Conservation (phyloP, 1,284 basidiomycete genomes). For the Cutaneotrichosporon arboriforme region DNA sequence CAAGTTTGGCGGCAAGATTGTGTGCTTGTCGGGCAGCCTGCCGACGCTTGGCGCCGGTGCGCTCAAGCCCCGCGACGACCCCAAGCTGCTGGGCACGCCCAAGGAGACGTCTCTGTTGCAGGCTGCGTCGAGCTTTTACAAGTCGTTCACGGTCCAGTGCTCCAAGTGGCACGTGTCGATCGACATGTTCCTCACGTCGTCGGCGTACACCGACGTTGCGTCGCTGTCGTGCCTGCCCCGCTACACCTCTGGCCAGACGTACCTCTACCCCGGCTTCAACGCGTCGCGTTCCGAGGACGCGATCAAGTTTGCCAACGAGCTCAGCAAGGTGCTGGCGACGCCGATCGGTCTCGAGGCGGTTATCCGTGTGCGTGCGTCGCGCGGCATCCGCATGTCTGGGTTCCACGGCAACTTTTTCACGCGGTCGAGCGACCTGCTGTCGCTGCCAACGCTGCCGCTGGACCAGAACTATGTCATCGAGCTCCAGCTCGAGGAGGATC, state of each 20-base stretch:
- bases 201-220: conserved; percentile 91
- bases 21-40: conserved; percentile 79
- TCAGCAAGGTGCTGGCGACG: conserved; percentile 84
- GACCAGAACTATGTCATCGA: conserved; percentile 98
- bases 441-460: conserved; percentile 91
- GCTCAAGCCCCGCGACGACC: conserved; percentile 93
- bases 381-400: conserved; percentile 89
- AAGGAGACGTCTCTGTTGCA: conserved; percentile 88
- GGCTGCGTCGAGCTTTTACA: conserved; percentile 91
- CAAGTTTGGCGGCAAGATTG: conserved; percentile 91
- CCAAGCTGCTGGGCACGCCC: conserved; percentile 88
- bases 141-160: conserved; percentile 98
- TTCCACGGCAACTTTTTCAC: conserved; percentile 99
- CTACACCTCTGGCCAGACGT: conserved; percentile 97
- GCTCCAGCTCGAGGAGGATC: conserved; percentile 92
- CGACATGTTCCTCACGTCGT: conserved; percentile 97
- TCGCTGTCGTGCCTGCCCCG: conserved; percentile 74
- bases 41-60: conserved; percentile 86
- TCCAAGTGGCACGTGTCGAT: conserved; percentile 95
- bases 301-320: conserved; percentile 95
- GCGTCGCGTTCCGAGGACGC: conserved; percentile 91
- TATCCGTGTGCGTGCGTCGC: conserved; percentile 91
- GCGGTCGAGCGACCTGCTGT: conserved; percentile 91
- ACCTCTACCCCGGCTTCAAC: conserved; percentile 98
- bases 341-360: conserved; percentile 97